Evolutionary conservation across 1,139 yeast species (phyloP), one percentile per base, ranked within the genome.

Genomic region (Yamadazyma atlantica): DNA sequence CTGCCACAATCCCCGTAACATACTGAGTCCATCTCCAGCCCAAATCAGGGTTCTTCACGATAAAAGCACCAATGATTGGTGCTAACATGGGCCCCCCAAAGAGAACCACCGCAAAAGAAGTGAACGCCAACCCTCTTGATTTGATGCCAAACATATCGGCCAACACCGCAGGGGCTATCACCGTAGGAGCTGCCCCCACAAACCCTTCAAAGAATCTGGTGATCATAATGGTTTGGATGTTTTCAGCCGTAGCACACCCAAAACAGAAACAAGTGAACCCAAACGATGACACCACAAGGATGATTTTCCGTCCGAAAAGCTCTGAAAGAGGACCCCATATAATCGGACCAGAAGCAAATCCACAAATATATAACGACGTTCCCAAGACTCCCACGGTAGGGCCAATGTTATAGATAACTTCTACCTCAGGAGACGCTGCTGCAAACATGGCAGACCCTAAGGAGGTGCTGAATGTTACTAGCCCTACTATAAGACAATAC

Each of bases 1-100:
- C 56, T 3, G 69, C 75, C 52, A 75, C 58, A 33, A 78, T 66
- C 19, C 78, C 82, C 29, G 75, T 65, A 46, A 78, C 55, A 57
- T 78, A 78, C 34, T 65, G 57, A 8, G 78, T 65, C 82, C 82
- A 78, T 49, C 83, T 61, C 82, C 82, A 78, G 30, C 79, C 76
- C 42, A 60, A 41, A 21, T 43, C 25, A 1, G 50, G 41, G 43
- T 61, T 61, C 36, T 58, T 61, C 3, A 53, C 62, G 8, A 55
- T 59, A 41, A 60, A 62, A 2, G 61, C 66, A 26, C 63, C 66
- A 32, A 65, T 41, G 24, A 67, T 62, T 2, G 72, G 72, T 1
- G 68, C 70, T 40, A 66, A 46, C 70, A 66, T 62, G 5, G 73
- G 73, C 16, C 72, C 73, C 35, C 72, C 72, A 42, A 67, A 67